A percentile compares a stretch with the other conserved stretches of the same genome.
Conservation (phyloP, 495 filamentous ascomycete species). For the Talaromyces adpressus region DNA sequence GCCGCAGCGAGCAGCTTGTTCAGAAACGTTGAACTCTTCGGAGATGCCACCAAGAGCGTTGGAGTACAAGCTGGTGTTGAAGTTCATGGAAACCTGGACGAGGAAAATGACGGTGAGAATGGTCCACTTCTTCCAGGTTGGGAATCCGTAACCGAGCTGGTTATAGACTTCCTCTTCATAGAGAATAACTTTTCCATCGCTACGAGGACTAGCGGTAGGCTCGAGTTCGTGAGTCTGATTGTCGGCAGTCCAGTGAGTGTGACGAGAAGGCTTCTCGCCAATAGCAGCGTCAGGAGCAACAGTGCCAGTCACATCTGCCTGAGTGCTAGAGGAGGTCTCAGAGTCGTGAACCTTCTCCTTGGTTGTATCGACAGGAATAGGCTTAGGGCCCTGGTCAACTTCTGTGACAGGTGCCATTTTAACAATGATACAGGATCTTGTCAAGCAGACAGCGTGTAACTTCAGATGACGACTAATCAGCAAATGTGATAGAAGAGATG, state of each 20-base stretch:
- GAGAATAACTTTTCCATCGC: slow-evolving; percentile 32
- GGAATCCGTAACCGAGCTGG: slow-evolving; percentile 47
- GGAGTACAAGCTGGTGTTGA: slow-evolving; percentile 51
- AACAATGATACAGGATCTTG: not conserved
- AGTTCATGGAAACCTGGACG: slow-evolving; percentile 53
- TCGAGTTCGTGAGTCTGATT: slow-evolving; percentile 21
- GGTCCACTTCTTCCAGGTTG: slow-evolving; percentile 47
- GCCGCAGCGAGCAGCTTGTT: slow-evolving; percentile 46
- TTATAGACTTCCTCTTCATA: slow-evolving; percentile 53
- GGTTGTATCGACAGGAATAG: slow-evolving; percentile 13
- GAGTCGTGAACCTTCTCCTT: slow-evolving; percentile 26
- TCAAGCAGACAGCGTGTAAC: not conserved
- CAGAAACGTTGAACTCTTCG: slow-evolving; percentile 39
- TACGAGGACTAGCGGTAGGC: slow-evolving; percentile 14
- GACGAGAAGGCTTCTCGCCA: slow-evolving; percentile 3
- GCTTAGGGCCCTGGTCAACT: slow-evolving; percentile 10
- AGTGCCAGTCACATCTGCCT: slow-evolving; percentile 15
- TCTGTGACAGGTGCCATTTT: slow-evolving; percentile 12
- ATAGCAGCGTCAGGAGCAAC: slow-evolving; percentile 5
- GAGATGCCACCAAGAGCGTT: slow-evolving; percentile 45
- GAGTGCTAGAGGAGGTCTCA: slow-evolving; percentile 29
- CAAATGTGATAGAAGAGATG: not conserved
- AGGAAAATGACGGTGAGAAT: slow-evolving; percentile 55
- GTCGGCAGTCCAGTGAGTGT: slow-evolving; percentile 8
- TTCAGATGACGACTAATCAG: not conserved